Conservation (phyloP, 2,329 filamentous ascomycete species). For the Epichloe amarillans region DNA sequence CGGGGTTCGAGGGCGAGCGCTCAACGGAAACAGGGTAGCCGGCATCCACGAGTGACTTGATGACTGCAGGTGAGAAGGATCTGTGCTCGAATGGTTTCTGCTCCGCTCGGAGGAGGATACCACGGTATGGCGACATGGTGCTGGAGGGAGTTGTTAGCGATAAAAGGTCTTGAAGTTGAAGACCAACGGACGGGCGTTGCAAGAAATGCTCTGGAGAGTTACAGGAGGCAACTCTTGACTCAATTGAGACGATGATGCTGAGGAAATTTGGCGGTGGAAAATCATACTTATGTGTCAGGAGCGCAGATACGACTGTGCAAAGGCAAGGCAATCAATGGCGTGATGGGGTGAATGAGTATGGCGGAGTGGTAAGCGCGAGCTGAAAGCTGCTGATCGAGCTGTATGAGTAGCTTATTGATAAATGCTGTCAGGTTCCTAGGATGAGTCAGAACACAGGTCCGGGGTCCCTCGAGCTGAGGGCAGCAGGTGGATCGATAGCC, state of each 20-base stretch:
- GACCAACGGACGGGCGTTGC: background rate
- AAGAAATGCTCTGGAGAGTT: background rate
- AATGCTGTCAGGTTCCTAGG: background rate
- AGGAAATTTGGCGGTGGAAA: background rate
- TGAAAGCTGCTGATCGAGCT: background rate
- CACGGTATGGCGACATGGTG: conserved; percentile 16
- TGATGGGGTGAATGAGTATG: background rate
- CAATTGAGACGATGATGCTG: background rate
- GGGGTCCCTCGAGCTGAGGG: too few relatives aligned
- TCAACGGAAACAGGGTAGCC: conserved; percentile 59
- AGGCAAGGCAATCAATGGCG: background rate
- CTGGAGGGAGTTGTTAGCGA: background rate
- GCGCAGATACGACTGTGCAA: background rate
- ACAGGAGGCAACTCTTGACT: background rate
- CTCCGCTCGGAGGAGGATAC: conserved; percentile 43
- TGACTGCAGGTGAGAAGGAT: conserved; percentile 28
- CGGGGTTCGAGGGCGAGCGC: conserved; percentile 22
- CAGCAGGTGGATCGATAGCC: too few relatives aligned
- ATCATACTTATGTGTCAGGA: background rate
- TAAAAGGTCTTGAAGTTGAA: background rate
- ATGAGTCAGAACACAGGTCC: background rate
- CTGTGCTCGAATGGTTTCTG: conserved; percentile 28
- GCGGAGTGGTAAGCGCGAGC: background rate
- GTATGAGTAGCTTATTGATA: background rate
- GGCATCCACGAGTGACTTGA: conserved; percentile 45